Evolutionary conservation across 495 filamentous ascomycete species (phyloP).

Genomic region (Staphylotrichum tortipilum): DNA sequence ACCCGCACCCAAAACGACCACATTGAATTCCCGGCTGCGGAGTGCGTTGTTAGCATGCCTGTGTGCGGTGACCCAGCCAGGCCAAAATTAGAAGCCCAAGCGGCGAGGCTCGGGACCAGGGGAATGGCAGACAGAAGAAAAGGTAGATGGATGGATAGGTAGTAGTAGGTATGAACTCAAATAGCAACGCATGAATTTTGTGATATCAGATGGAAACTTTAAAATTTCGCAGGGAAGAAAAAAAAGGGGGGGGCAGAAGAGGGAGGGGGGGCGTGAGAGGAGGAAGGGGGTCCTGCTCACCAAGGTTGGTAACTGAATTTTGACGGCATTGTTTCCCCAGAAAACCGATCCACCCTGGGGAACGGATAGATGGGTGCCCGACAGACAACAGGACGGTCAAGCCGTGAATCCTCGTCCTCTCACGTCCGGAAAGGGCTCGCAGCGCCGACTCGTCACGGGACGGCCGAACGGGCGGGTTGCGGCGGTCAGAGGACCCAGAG

Average conservation of each 20-base stretch:
- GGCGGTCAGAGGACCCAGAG: conserved; percentile 11
- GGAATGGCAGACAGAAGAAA: no score
- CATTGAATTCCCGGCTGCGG: conserved; percentile 26
- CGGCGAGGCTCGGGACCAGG: no score
- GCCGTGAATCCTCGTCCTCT: conserved; percentile 2
- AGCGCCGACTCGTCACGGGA: conserved; percentile 20
- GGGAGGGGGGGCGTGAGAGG: not conserved
- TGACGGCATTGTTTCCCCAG: conserved; percentile 19
- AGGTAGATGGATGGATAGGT: no score
- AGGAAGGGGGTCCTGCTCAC: conserved; percentile 15
- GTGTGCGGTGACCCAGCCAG: not conserved
- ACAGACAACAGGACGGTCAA: not conserved
- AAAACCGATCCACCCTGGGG: conserved; percentile 5
- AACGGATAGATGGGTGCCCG: conserved; percentile 3
- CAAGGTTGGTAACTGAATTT: conserved; percentile 24
- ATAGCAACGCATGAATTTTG: not conserved
- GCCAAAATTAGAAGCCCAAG: no score
- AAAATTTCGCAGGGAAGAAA: not conserved
- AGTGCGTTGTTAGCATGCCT: conserved; percentile 4
- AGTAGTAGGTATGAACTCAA: no score
- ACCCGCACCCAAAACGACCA: conserved; percentile 31
- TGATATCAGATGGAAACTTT: not conserved
- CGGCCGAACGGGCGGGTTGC: conserved; percentile 22
- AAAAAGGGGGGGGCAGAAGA: not conserved
- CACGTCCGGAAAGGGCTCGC: conserved; percentile 5